phyloP scores from a whole-genome alignment of 805 yeast species.

The Metschnikowia colocasiae region DNA sequence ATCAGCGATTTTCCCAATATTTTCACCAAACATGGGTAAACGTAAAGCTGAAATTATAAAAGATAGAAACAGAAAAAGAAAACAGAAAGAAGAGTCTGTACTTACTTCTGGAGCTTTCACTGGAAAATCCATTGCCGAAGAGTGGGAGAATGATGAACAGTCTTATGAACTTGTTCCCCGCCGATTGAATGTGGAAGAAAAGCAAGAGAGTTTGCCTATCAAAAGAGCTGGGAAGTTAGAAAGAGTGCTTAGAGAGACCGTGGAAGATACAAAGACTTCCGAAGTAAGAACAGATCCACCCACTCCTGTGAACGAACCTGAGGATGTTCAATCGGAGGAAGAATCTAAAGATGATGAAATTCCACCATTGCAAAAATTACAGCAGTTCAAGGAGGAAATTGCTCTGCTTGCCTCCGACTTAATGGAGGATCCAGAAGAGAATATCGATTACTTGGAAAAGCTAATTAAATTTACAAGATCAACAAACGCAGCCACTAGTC shows the following conservation, averaged over 20 bases:
- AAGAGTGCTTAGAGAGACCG: conserved; percentile 49
- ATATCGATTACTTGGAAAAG: conserved; percentile 60
- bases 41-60: conserved; percentile 11
- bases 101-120: conserved; percentile 35
- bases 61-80: conserved; percentile 24
- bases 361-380: conserved; percentile 50
- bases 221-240: conserved; percentile 68
- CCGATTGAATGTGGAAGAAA: conserved; percentile 39
- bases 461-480: conserved; percentile 68
- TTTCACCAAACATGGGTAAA: conserved; percentile 12
- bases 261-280: neutral
- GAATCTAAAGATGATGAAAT: conserved; percentile 18
- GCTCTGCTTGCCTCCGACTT: conserved; percentile 76
- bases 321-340: neutral
- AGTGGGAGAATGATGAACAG: conserved; percentile 68
- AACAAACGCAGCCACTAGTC: conserved; percentile 59
- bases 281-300: neutral
- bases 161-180: conserved; percentile 78
- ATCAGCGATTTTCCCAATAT: neutral
- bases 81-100: conserved; percentile 38
- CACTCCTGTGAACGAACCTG: neutral
- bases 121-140: conserved; percentile 17
- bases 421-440: conserved; percentile 87
- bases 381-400: conserved; percentile 72
- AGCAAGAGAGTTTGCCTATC: conserved; percentile 75